A percentile compares a stretch with the other conserved stretches of the same genome.
These are phyloP conservation scores for Streptanthus diversifolius DNA, from an alignment of 345 rosid genomes.

Conservation along the genomic window DNA sequence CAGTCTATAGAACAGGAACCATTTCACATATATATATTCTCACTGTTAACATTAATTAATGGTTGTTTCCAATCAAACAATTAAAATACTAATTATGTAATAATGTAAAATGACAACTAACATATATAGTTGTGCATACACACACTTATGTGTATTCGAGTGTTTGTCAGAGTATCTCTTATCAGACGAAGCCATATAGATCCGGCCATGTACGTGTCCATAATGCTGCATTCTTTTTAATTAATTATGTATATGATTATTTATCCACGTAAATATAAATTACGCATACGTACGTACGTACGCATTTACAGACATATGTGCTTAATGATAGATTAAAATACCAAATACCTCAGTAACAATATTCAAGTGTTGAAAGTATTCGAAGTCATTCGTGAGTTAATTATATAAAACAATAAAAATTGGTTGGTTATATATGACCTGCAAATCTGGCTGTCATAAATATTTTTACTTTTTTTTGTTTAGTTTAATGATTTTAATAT, in stretches of 20 bases:
- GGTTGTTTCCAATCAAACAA: slow-evolving; percentile 22
- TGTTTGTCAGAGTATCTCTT: slow-evolving; percentile 37
- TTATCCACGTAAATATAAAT: not conserved
- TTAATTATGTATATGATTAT: not conserved
- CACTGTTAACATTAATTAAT: not conserved
- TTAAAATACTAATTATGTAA: slow-evolving; percentile 1
- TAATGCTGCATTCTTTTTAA: not conserved
- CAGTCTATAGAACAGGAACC: not conserved
- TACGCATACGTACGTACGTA: slow-evolving; percentile 9
- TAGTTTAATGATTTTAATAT: no score
- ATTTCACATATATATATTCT: not conserved
- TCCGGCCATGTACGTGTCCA: slow-evolving; percentile 33
- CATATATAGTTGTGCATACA: slow-evolving; percentile 26
- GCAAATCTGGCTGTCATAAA: slow-evolving; percentile 24
- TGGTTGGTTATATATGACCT: not conserved
- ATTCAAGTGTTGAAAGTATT: not conserved
- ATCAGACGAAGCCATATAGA: slow-evolving; percentile 37
- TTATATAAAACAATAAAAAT: not conserved
- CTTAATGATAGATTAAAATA: not conserved
- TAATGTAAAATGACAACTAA: not conserved
- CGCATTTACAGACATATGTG: not conserved
- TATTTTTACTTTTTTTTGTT: no score
- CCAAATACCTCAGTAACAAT: not conserved
- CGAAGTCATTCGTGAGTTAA: not conserved
- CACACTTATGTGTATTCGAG: slow-evolving; percentile 30